phyloP scores from a whole-genome alignment of 148 eudicot genomes.

The Mesembryanthemum crystallinum region DNA sequence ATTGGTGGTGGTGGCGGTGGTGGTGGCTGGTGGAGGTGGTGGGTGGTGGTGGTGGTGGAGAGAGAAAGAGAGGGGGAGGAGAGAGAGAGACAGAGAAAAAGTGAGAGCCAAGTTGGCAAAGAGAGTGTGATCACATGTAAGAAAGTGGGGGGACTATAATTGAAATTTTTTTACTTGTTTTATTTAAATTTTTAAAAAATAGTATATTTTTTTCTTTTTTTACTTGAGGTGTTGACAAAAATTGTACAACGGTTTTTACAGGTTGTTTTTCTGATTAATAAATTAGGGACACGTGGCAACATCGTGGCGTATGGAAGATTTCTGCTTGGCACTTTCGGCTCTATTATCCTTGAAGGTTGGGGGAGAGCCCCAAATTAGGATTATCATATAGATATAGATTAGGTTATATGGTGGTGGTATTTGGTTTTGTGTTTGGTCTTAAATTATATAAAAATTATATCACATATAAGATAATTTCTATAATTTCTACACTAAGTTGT shows the following conservation, averaged over 20 bases:
- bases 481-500: too few species aligned
- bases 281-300: conserved; percentile 27
- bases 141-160: conserved; percentile 9
- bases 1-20: neutral
- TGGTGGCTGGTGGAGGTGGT: neutral
- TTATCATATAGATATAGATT: too few species aligned
- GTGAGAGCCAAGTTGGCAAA: conserved; percentile 25
- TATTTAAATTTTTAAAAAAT: too few species aligned
- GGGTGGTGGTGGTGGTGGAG: neutral
- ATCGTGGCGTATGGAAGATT: conserved; percentile 13
- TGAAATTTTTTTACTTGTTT: neutral
- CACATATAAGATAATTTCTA: too few species aligned
- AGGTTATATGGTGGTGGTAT: too few species aligned
- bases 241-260: conserved; percentile 7
- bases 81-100: neutral
- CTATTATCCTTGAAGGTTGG: neutral
- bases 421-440: too few species aligned
- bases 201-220: neutral
- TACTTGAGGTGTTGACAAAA: conserved; percentile 19
- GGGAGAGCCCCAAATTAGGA: neutral
- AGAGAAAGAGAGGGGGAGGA: neutral
- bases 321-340: conserved; percentile 18
- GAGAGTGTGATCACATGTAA: conserved; percentile 16
- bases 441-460: too few species aligned
- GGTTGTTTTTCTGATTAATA: conserved; percentile 15